Base-by-base conservation (phyloP, 2,329 filamentous ascomycete species). In the Erysiphe pisi region DNA sequence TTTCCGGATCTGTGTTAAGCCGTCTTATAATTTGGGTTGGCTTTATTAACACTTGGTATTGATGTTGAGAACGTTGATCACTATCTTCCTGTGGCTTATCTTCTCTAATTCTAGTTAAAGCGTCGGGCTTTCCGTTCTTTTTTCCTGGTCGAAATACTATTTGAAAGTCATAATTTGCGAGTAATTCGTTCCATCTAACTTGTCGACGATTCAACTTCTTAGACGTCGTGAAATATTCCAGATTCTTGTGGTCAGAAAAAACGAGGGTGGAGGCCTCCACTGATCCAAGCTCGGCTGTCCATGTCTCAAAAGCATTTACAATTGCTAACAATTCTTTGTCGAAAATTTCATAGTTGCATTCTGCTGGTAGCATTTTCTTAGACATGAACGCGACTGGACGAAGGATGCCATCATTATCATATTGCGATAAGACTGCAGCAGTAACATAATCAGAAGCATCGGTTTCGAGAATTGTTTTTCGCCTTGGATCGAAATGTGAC, bases 271-370 rank as follows among this genome's bases (percentile, higher is more conserved):
- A 31, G 0, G 18, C n/a, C 18, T 74, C 43, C 20, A 74, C 70
- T 14, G 40, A 47, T 9, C 70, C 43, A 8, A 49, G 70, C 14
- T 74, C 43, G 4, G 40, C 45, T 22, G 40, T 74, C 70, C n/a
- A 74, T 12, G 70, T 74, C 28, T 74, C 70, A 43, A 74, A 74
- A 7, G 40, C 70, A 28, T 74, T 49, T 11, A 74, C 36, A 28
- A 74, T 49, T 1, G 70, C 70, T 22, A 74, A 20, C 1, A 74
- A 28, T 18, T 74, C 18, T 43, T 71, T 40, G 20, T 71, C 20
- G 40, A 71, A 71, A 43, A 71, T 71, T 31, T 71, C 68, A 43
- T 71, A 71, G 68, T 25, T 71, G 22, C 68, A 71, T 4, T 71
- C 68, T 4, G 68, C 68, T 9, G 36, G 68, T 45, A 71, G n/a